Conservation (phyloP, 2,329 filamentous ascomycete species). For the Colletotrichum eleusines region DNA sequence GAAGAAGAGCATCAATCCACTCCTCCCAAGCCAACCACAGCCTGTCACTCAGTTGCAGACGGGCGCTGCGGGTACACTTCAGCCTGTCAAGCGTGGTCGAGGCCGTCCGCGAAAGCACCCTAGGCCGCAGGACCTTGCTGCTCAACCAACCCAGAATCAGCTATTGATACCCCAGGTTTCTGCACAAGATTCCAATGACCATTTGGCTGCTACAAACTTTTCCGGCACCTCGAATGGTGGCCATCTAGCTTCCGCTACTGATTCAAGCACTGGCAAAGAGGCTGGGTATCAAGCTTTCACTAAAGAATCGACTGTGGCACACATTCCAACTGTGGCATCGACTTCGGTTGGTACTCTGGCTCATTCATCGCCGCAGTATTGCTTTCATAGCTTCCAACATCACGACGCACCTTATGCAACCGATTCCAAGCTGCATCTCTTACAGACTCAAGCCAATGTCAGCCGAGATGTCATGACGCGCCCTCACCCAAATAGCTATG, state of each 20-base stretch:
- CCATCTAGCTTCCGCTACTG: not conserved
- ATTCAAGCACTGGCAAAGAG: not conserved
- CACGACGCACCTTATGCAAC: not conserved
- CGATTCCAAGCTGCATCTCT: not conserved
- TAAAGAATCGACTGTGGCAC: not conserved
- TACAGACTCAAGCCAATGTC: not conserved
- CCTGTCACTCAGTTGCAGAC: not conserved
- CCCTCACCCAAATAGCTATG: not conserved
- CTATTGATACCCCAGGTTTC: not conserved
- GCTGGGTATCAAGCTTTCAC: not conserved
- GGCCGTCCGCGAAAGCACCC: slow-evolving; percentile 36
- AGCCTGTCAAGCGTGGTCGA: slow-evolving; percentile 31
- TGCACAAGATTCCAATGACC: not conserved
- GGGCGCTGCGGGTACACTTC: not conserved
- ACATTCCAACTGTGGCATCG: not conserved
- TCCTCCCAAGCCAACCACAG: not conserved
- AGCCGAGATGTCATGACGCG: not conserved
- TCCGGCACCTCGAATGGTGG: not conserved
- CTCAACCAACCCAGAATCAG: not conserved
- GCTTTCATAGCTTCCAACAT: not conserved
- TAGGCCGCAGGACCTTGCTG: not conserved
- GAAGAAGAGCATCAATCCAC: not conserved
- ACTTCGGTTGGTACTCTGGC: not conserved
- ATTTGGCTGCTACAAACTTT: not conserved
- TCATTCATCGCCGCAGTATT: not conserved